Evolutionary conservation across 805 yeast species (phyloP).

Genomic region (Saccharomyces eubayanus): DNA sequence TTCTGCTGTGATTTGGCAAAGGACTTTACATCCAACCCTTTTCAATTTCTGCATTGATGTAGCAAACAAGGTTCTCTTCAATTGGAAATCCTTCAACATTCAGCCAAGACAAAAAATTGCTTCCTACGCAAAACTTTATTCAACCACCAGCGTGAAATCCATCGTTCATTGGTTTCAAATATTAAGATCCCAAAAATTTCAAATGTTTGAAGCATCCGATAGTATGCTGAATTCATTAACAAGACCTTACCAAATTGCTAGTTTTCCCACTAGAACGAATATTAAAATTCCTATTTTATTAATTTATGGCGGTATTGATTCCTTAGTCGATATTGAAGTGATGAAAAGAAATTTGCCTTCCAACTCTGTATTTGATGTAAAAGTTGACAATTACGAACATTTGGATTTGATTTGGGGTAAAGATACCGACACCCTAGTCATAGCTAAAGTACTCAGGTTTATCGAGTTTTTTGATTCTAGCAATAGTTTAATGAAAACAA

Average conservation of each 20-base stretch:
- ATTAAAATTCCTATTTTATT: conserved; percentile 66
- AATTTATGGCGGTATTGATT: conserved; percentile 72
- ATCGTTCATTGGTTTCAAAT: conserved; percentile 97
- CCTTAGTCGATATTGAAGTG: conserved; percentile 76
- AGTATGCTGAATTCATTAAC: conserved; percentile 33
- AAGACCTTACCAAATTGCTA: conserved; percentile 30
- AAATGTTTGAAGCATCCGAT: conserved; percentile 72
- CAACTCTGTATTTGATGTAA: conserved; percentile 40
- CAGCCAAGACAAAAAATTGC: conserved; percentile 62
- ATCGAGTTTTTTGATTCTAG: conserved; percentile 22
- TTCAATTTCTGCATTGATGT: conserved; percentile 51
- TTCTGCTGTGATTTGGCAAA: conserved; percentile 71
- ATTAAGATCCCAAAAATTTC: conserved; percentile 65
- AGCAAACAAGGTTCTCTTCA: conserved; percentile 59
- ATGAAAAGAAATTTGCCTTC: conserved; percentile 63
- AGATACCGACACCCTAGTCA: conserved; percentile 44
- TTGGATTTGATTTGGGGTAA: conserved; percentile 85
- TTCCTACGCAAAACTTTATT: conserved; percentile 80
- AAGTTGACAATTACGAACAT: conserved; percentile 73
- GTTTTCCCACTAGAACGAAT: conserved; percentile 53
- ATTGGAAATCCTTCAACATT: conserved; percentile 75
- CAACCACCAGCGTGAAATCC: conserved; percentile 83
- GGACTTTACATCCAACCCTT: conserved; percentile 28
- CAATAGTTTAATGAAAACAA: neutral
- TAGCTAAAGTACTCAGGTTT: conserved; percentile 35